These are phyloP conservation scores for Epichloe sp. DNA, from an alignment of 2,329 filamentous ascomycete species.

Conservation along the genomic window DNA sequence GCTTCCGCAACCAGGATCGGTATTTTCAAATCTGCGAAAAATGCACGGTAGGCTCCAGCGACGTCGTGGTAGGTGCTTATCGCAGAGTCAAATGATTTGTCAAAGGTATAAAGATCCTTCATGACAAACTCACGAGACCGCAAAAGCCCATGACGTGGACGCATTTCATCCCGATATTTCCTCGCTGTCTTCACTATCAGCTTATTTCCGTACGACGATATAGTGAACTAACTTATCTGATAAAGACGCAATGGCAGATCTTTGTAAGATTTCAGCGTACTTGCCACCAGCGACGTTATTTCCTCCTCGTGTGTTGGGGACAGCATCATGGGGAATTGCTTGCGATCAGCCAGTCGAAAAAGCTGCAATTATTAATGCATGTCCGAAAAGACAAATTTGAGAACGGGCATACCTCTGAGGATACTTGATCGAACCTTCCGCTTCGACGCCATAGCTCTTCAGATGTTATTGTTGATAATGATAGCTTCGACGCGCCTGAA, in stretches of 20 bases:
- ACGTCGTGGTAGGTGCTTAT: constrained; percentile 70
- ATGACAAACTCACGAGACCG: constrained; percentile 87
- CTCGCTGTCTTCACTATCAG: constrained; percentile 38
- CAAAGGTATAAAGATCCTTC: constrained; percentile 98
- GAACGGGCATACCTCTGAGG: constrained; percentile 48
- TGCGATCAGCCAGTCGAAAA: constrained; percentile 70
- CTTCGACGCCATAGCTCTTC: constrained; percentile 73
- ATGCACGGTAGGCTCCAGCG: constrained; percentile 54
- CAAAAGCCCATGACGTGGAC: constrained; percentile 77
- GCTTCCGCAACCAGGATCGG: constrained; percentile 78
- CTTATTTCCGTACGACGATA: no score
- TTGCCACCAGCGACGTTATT: constrained; percentile 69
- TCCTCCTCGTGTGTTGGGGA: constrained; percentile 96
- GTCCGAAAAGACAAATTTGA: neutral
- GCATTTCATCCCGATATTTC: constrained; percentile 87
- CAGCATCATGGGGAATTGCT: constrained; percentile 59
- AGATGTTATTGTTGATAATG: constrained; percentile 74
- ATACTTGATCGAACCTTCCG: constrained; percentile 60
- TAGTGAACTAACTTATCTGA: constrained; percentile 55
- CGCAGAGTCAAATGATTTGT: constrained; percentile 53
- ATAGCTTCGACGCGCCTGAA: constrained; percentile 62
- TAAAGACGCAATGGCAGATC: constrained; percentile 78
- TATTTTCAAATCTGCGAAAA: constrained; percentile 74
- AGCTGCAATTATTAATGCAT: constrained; percentile 39
- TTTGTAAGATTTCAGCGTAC: constrained; percentile 67